Percentiles rank a stretch among this genome's conserved stretches.
Evolutionary conservation across 345 rosid species (phyloP).

Genomic region (Melastoma malabathricum): DNA sequence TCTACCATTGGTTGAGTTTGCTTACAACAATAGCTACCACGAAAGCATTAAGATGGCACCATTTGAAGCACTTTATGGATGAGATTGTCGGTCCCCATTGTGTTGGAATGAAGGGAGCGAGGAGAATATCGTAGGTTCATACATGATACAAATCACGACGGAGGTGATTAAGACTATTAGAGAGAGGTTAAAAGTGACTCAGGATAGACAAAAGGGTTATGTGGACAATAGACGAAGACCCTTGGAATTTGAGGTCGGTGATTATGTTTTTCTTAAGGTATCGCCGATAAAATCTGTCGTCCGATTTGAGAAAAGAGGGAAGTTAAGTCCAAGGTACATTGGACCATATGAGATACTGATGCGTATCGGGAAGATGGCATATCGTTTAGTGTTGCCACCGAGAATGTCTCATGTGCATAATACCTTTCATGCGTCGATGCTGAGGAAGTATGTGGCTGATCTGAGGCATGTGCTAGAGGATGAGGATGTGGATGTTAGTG

Average conservation of each 20-base stretch:
- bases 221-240: background rate
- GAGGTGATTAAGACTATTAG: background rate
- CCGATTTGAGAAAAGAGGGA: background rate
- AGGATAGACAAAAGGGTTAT: background rate
- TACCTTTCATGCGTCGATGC: slow-evolving; percentile 1
- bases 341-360: background rate
- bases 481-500: background rate
- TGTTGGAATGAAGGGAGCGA: slow-evolving; percentile 2
- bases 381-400: background rate
- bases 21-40: background rate
- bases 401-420: background rate
- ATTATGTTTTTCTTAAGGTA: background rate
- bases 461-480: background rate
- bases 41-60: background rate
- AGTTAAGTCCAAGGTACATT: slow-evolving; percentile 1
- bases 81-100: background rate
- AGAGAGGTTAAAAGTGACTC: background rate
- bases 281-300: background rate
- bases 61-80: background rate
- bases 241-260: background rate
- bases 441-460: background rate
- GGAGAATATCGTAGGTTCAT: background rate
- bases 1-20: background rate
- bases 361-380: background rate
- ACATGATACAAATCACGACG: background rate